Conservation (phyloP, 352 stramenopile genomes). For the Phytophthora uliginosa region DNA sequence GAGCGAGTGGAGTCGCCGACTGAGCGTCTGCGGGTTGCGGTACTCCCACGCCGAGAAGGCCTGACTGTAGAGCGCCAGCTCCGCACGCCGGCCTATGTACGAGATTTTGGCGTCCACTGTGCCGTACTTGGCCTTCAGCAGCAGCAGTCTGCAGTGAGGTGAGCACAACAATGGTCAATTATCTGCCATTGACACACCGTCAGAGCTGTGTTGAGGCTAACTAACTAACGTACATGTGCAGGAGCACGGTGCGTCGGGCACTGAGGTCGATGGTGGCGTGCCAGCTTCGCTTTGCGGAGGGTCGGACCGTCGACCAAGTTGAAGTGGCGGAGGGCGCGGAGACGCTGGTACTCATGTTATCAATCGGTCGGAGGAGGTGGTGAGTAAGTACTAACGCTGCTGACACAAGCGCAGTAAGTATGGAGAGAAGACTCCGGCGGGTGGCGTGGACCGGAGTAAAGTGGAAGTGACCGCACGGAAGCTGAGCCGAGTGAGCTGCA, state of each 20-base stretch:
- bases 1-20: conserved; percentile 60
- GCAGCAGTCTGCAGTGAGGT: conserved; percentile 41
- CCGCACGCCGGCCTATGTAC: conserved; percentile 65
- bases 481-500: neutral
- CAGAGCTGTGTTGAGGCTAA: neutral
- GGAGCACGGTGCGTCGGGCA: conserved; percentile 55
- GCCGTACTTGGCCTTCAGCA: conserved; percentile 75
- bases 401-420: conserved; percentile 32
- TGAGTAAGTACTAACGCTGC: conserved; percentile 36
- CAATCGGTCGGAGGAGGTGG: neutral
- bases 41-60: conserved; percentile 65
- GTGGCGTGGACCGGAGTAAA: conserved; percentile 40
- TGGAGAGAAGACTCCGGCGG: conserved; percentile 28
- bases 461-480: conserved; percentile 22
- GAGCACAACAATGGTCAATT: neutral
- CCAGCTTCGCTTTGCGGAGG: conserved; percentile 45
- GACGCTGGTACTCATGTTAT: conserved; percentile 29
- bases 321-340: conserved; percentile 10
- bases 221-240: conserved; percentile 54
- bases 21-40: conserved; percentile 67
- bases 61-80: conserved; percentile 66
- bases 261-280: conserved; percentile 50
- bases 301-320: conserved; percentile 10
- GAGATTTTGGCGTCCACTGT: conserved; percentile 69
- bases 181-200: neutral